Conservation (phyloP, 768 basidiomycete genomes). For the Boletellus ananas region DNA sequence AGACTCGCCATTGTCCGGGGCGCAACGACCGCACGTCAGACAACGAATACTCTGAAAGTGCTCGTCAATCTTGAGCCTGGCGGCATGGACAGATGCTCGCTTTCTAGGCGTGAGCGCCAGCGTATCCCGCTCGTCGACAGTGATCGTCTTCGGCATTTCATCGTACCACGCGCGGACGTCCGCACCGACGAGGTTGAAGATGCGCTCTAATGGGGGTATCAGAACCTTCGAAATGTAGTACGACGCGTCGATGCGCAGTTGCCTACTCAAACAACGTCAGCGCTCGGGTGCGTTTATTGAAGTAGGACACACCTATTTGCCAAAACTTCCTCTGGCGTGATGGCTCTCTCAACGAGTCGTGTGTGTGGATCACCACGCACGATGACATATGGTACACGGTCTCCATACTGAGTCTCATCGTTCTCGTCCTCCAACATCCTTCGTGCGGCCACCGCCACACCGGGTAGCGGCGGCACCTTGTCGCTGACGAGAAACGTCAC, state of each 20-base stretch:
- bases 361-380: slow-evolving; percentile 56
- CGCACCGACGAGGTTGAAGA: slow-evolving; percentile 89
- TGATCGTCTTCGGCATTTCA: slow-evolving; percentile 70
- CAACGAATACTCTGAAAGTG: slow-evolving; percentile 74
- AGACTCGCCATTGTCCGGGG: slow-evolving; percentile 45
- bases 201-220: slow-evolving; percentile 84
- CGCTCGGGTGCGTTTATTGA: not conserved
- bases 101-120: slow-evolving; percentile 36
- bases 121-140: slow-evolving; percentile 34
- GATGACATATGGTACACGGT: slow-evolving; percentile 91
- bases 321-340: slow-evolving; percentile 69
- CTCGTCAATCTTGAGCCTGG: slow-evolving; percentile 59
- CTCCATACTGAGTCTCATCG: slow-evolving; percentile 87
- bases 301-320: slow-evolving; percentile 48
- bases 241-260: slow-evolving; percentile 71
- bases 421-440: slow-evolving; percentile 70
- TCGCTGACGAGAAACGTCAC: slow-evolving; percentile 47
- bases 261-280: slow-evolving; percentile 35
- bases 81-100: slow-evolving; percentile 26
- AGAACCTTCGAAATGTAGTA: slow-evolving; percentile 89
- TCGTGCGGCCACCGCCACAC: slow-evolving; percentile 79
- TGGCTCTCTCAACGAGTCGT: slow-evolving; percentile 70
- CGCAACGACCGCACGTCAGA: slow-evolving; percentile 56
- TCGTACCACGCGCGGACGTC: slow-evolving; percentile 85
- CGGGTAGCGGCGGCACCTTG: slow-evolving; percentile 84